These are phyloP conservation scores for Melaleuca quinquenervia DNA, from an alignment of 345 rosid species.

Conservation along the genomic window DNA sequence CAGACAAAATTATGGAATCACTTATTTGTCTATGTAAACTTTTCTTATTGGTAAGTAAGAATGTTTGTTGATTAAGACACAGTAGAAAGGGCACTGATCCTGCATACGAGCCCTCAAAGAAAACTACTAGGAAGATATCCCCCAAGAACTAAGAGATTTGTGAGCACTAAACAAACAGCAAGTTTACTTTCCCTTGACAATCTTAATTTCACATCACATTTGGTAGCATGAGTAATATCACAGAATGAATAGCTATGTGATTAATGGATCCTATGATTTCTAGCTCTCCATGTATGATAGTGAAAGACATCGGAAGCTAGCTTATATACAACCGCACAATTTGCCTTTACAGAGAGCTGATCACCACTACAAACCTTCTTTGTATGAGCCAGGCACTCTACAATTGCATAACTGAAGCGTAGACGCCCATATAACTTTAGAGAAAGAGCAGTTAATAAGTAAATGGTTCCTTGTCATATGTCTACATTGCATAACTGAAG, in stretches of 20 bases:
- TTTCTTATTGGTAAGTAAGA: background rate
- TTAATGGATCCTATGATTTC: background rate
- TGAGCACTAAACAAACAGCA: background rate
- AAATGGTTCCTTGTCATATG: background rate
- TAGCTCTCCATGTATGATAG: background rate
- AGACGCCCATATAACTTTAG: background rate
- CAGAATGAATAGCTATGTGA: background rate
- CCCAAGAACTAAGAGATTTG: background rate
- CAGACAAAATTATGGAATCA: background rate
- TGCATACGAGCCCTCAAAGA: background rate
- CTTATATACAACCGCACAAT: background rate
- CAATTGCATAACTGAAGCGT: background rate
- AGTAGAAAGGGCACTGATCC: background rate
- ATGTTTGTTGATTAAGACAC: background rate
- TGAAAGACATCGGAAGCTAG: background rate
- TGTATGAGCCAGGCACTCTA: background rate
- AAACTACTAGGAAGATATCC: background rate
- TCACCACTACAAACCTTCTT: background rate
- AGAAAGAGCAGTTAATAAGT: background rate
- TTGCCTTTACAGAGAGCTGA: background rate
- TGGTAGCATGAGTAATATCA: background rate
- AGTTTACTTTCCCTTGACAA: background rate
- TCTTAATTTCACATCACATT: background rate
- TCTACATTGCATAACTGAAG: background rate
- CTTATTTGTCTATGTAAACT: background rate